phyloP scores from a whole-genome alignment of 2,329 filamentous ascomycete genomes.

The Venturia nashicola region DNA sequence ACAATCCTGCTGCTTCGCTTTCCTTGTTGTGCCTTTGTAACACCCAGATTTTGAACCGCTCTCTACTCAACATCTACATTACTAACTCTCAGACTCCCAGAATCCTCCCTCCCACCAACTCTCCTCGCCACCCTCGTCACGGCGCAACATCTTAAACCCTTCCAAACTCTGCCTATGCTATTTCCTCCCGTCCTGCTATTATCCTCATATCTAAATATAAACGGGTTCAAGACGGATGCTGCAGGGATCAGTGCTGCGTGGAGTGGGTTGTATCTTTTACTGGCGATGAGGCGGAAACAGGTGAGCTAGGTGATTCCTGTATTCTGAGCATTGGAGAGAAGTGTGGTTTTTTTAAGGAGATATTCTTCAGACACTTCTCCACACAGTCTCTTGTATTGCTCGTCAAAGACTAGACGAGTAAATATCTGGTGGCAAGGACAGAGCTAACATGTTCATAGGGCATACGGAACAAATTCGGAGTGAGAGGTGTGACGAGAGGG shows the following conservation, averaged over 20 bases:
- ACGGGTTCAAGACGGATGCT: slow-evolving; percentile 48
- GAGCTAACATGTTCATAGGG: slow-evolving; percentile 16
- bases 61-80: slow-evolving; percentile 2
- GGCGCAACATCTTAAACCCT: slow-evolving; percentile 54
- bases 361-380: too few species aligned
- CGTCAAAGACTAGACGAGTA: too few species aligned
- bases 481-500: slow-evolving; percentile 39
- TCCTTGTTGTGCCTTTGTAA: background rate
- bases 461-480: slow-evolving; percentile 35
- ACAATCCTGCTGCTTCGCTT: background rate
- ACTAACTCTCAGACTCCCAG: slow-evolving; percentile 26
- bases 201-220: slow-evolving; percentile 52
- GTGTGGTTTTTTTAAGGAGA: too few species aligned
- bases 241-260: slow-evolving; percentile 53
- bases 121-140: slow-evolving; percentile 54
- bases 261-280: slow-evolving; percentile 52
- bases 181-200: slow-evolving; percentile 56
- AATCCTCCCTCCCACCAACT: slow-evolving; percentile 51
- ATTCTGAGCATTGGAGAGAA: background rate
- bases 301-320: slow-evolving; percentile 12
- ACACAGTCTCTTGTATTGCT: too few species aligned
- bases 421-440: background rate
- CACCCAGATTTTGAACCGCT: background rate
- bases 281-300: slow-evolving; percentile 46
- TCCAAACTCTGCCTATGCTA: slow-evolving; percentile 52